Evolutionary conservation across 2,329 filamentous ascomycete species (phyloP), one percentile per base, ranked within the genome.

Genomic region (Elsinoe ampelina): DNA sequence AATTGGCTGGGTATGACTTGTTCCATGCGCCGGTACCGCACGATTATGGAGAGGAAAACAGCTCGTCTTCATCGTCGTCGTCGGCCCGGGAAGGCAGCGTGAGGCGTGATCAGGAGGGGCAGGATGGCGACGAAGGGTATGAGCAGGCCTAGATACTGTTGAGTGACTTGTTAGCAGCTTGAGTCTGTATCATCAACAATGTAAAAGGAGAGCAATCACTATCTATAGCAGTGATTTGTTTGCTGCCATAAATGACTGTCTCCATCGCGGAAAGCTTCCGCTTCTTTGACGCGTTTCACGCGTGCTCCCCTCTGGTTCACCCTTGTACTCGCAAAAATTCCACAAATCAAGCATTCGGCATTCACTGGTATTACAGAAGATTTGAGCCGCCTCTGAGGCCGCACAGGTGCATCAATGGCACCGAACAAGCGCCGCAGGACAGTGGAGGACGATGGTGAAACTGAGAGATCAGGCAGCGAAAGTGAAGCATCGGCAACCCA

Each of bases 391-490:
- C 5, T 30, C 26, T 30, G 26, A 30, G 26, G 26, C 13, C 17
- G 15, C 12, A 17, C 12, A 15, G 12, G 11, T n/a, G 2, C 8
- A 7, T 13, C n/a, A 5, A 57, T 57, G 55, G 55, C 55, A 45
- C 55, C 43, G 17, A 57, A 45, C 22, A 57, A 57, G 55, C 42
- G 55, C 26, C 42, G 55, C 17, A 32, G 55, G 19, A 41, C 42
- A n/a, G 8, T 36, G 11, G 42, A 68, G 39, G 57, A 58, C 19
- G 38, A 48, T 17, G 54, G 35, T 26, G 51, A 59, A 41, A 26
- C 47, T 30, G 54, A 59, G 17, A 39, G 32, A 39, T 68, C 70
- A 43, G 69, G 71, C 58, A 66, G 70, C 48, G 67, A 67, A 61
- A 69, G 17, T n/a, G 39, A 36, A 38, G 35, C 48, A 11, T 10